Evolutionary conservation across 2,329 filamentous ascomycete genomes (phyloP).

Genomic region (Colletotrichum cuscutae): DNA sequence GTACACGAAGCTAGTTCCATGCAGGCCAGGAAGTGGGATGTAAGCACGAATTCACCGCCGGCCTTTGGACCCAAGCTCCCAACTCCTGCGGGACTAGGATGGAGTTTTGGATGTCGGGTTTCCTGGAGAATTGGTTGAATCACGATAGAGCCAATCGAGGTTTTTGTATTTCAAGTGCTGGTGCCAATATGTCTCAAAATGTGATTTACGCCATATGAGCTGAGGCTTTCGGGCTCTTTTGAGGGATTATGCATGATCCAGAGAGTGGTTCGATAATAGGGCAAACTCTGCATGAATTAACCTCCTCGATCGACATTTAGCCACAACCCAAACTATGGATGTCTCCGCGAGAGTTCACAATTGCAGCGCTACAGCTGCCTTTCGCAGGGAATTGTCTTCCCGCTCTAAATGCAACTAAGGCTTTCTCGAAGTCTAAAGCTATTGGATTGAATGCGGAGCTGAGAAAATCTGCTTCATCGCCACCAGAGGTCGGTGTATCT

Average conservation of each 20-base stretch:
- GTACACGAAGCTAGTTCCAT: background rate
- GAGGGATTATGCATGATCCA: background rate
- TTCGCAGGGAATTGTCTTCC: too few species aligned
- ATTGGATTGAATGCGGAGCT: too few species aligned
- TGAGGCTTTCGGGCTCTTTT: background rate
- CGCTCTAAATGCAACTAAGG: too few species aligned
- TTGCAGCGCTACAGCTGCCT: too few species aligned
- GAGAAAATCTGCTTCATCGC: background rate
- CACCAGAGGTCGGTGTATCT: slow-evolving; percentile 18
- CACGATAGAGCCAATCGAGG: background rate
- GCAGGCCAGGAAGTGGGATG: background rate
- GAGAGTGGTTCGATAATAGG: background rate
- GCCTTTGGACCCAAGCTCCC: background rate
- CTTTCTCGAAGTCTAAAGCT: too few species aligned
- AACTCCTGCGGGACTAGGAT: background rate
- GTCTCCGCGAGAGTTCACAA: background rate
- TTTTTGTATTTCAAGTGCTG: background rate
- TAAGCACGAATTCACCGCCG: background rate
- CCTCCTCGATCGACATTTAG: background rate
- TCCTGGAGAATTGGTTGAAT: background rate
- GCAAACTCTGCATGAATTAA: background rate
- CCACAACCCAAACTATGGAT: background rate
- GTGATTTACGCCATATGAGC: background rate
- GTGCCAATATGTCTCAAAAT: background rate
- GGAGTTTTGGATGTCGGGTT: background rate